Evolutionary conservation across 768 basidiomycete genomes (phyloP).

Genomic region (Mycena epipterygia): DNA sequence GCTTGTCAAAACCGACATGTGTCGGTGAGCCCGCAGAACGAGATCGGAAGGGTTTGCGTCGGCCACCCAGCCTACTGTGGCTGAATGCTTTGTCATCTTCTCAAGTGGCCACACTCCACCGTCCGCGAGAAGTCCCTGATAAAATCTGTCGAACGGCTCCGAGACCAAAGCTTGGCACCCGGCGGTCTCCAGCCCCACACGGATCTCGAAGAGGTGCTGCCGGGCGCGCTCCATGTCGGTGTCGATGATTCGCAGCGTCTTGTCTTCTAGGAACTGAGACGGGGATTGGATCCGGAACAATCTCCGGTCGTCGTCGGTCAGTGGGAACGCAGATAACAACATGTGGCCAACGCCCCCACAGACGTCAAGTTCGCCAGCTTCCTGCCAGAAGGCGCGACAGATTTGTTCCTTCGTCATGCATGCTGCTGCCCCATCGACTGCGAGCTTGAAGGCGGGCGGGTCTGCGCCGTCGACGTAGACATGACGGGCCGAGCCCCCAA

Average conservation of each 20-base stretch:
- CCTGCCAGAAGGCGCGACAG: background rate
- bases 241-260: background rate
- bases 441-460: background rate
- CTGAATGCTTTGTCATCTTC: background rate
- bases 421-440: background rate
- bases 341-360: background rate
- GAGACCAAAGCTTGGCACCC: background rate
- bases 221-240: background rate
- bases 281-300: background rate
- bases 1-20: background rate
- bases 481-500: constrained; percentile 1
- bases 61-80: no score
- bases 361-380: background rate
- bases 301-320: background rate
- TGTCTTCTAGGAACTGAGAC: background rate
- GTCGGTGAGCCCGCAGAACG: background rate
- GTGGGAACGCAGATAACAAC: background rate
- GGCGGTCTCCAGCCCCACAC: background rate
- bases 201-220: background rate
- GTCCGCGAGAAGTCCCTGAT: background rate
- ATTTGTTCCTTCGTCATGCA: background rate
- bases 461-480: background rate
- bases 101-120: background rate
- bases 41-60: no score
- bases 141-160: background rate